phyloP scores from a whole-genome alignment of 495 filamentous ascomycete genomes.

The Penicillium ochrochloron region DNA sequence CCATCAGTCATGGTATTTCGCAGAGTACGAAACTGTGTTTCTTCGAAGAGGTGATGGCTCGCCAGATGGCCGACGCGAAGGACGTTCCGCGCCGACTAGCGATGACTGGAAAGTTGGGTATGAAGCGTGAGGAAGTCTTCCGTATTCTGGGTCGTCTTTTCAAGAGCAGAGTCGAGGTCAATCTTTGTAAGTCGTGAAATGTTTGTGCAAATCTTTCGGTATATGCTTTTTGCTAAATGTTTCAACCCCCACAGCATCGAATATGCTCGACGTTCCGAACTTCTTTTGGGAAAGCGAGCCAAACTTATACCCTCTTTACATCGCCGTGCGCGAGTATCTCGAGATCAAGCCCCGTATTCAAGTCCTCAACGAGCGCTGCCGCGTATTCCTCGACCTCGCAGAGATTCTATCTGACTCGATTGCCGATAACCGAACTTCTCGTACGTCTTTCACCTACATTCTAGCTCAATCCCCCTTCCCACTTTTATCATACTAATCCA shows the following conservation, averaged over 20 bases:
- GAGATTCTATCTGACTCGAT: slow-evolving; percentile 93
- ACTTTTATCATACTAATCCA: slow-evolving; percentile 13
- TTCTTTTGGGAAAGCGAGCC: slow-evolving; percentile 99
- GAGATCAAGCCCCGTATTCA: slow-evolving; percentile 95
- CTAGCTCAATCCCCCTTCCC: neutral
- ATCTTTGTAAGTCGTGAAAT: slow-evolving; percentile 72
- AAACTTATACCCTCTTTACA: slow-evolving; percentile 91
- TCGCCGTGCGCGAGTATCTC: slow-evolving; percentile 93
- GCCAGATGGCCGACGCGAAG: slow-evolving; percentile 91
- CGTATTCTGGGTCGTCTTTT: slow-evolving; percentile 89
- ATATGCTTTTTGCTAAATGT: neutral
- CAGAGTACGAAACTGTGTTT: slow-evolving; percentile 97
- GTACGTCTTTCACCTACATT: slow-evolving; percentile 35
- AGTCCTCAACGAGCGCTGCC: slow-evolving; percentile 94
- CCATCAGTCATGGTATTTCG: slow-evolving; percentile 95
- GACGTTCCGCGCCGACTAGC: slow-evolving; percentile 88
- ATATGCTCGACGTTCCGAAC: slow-evolving; percentile 95
- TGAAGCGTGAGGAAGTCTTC: slow-evolving; percentile 91
- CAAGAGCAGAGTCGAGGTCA: slow-evolving; percentile 94
- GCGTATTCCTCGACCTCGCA: slow-evolving; percentile 94
- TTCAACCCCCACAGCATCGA: slow-evolving; percentile 69
- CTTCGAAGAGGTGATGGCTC: slow-evolving; percentile 96
- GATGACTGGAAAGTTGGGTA: slow-evolving; percentile 84
- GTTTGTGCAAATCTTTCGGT: too few species aligned
- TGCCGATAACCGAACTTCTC: slow-evolving; percentile 90